Evolutionary conservation across 805 yeast genomes (phyloP), one percentile per base, ranked within the genome.

Genomic region (Ogataea corticis): DNA sequence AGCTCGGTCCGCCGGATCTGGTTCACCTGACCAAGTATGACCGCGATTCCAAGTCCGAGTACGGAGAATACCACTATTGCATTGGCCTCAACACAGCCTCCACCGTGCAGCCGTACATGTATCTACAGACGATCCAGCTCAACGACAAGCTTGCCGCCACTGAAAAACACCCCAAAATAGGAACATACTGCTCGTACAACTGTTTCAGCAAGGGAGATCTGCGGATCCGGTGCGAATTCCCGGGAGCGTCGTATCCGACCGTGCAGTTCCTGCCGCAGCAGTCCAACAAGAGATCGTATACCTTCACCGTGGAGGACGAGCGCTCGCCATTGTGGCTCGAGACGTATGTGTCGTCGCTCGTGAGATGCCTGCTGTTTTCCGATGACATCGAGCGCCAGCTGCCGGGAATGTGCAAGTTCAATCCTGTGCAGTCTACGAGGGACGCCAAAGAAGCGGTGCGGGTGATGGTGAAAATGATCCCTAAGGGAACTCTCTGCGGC

Each of bases 1-100:
- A 82, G n/a, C 58, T 84, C 17, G 95, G 95, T 0, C 87, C 90
- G 2, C 85, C 90, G 3, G 95, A 87, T 63, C 67, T 86, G 46
- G 80, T 83, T 2, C 85, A 75, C 54, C 52, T 72, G n/a, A 65
- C 76, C n/a, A 60, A 65, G 27, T 68, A 68, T 45, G 73, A 76
- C 37, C 70, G 68, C 45, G 66, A 71, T 37, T 62, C 69, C 15
- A 67, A 63, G 11, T 71, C 73, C 44, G 84, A 80, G 46, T 65
- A 69, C 12, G 82, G 83, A 9, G 73, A 78, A 28, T 79, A 77
- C 51, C 84, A 79, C 54, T 75, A 69, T 58, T 72, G 73, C 21
- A 67, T 75, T 12, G 85, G 85, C 2, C 60, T 79, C 16, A 82
- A 80, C 53, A 68, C 76, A 5, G 71, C 80, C 3, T 71, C 79